A percentile compares a stretch with the other conserved stretches of the same genome.
Conservation (phyloP, 2,329 filamentous ascomycete species). For the Aspergillus amoenus region DNA sequence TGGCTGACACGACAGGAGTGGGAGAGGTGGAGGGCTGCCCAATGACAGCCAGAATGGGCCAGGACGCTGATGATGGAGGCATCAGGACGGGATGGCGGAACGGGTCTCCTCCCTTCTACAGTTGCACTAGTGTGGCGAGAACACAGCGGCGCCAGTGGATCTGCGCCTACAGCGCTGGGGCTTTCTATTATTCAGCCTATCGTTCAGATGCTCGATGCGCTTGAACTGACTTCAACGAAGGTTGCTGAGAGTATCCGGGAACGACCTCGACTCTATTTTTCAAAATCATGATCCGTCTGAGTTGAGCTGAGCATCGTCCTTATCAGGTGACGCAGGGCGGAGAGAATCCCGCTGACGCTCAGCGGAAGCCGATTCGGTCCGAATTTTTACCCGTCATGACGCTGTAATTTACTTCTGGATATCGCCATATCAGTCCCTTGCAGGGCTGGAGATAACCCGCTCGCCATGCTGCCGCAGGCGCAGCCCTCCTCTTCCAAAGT, state of each 20-base stretch:
- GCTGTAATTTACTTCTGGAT: background rate
- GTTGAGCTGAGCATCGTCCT: background rate
- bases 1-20: constrained; percentile 1
- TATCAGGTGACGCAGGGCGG: constrained; percentile 3
- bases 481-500: background rate
- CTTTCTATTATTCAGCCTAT: too few species aligned
- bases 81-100: constrained; percentile 15
- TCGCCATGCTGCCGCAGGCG: background rate
- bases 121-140: constrained; percentile 7
- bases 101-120: constrained; percentile 1
- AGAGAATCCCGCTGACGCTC: constrained; percentile 28
- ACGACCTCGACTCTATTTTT: background rate
- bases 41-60: background rate
- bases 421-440: constrained; percentile 2
- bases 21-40: background rate
- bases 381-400: constrained; percentile 12
- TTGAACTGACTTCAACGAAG: too few species aligned
- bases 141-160: background rate
- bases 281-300: background rate
- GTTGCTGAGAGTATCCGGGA: background rate
- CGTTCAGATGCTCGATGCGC: too few species aligned
- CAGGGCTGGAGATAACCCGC: background rate
- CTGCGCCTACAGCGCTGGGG: background rate
- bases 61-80: background rate
- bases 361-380: constrained; percentile 17